Evolutionary conservation across 2,329 filamentous ascomycete species (phyloP).

Genomic region (Aspergillaceae sp.): DNA sequence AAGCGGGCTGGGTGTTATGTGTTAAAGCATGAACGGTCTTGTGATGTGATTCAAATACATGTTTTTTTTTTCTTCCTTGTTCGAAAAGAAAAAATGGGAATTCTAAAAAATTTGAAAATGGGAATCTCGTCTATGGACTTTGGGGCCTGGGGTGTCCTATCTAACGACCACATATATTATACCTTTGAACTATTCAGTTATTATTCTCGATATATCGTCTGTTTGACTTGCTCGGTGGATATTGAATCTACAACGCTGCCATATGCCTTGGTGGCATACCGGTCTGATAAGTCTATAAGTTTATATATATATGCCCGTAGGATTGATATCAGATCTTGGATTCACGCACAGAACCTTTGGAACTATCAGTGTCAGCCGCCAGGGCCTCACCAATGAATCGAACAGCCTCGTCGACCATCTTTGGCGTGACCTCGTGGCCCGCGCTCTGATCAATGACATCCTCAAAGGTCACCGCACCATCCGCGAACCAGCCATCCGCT

Average conservation of each 20-base stretch:
- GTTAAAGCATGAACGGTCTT: slow-evolving; percentile 18
- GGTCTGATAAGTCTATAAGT: not conserved
- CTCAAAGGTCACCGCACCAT: slow-evolving; percentile 45
- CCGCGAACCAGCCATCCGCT: slow-evolving; percentile 40
- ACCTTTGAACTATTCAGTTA: too few relatives aligned
- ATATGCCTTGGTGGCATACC: too few relatives aligned
- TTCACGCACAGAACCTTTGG: slow-evolving; percentile 21
- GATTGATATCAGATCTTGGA: slow-evolving; percentile 24
- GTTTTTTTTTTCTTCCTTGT: slow-evolving; percentile 13
- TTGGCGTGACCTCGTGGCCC: slow-evolving; percentile 50
- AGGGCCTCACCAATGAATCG: slow-evolving; percentile 44
- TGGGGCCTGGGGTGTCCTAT: not conserved
- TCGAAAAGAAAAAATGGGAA: slow-evolving; percentile 20
- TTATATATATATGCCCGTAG: not conserved
- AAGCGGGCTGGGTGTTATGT: slow-evolving; percentile 20
- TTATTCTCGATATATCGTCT: too few relatives aligned
- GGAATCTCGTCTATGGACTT: slow-evolving; percentile 12
- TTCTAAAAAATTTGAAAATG: slow-evolving; percentile 10
- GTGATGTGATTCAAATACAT: slow-evolving; percentile 21
- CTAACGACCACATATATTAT: not conserved
- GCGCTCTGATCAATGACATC: slow-evolving; percentile 50
- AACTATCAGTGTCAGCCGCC: slow-evolving; percentile 15
- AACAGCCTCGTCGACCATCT: slow-evolving; percentile 49
- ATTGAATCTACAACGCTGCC: too few relatives aligned
- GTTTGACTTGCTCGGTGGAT: too few relatives aligned